phyloP scores from a whole-genome alignment of 2,329 filamentous ascomycete species.

The Colletotrichum sp. region DNA sequence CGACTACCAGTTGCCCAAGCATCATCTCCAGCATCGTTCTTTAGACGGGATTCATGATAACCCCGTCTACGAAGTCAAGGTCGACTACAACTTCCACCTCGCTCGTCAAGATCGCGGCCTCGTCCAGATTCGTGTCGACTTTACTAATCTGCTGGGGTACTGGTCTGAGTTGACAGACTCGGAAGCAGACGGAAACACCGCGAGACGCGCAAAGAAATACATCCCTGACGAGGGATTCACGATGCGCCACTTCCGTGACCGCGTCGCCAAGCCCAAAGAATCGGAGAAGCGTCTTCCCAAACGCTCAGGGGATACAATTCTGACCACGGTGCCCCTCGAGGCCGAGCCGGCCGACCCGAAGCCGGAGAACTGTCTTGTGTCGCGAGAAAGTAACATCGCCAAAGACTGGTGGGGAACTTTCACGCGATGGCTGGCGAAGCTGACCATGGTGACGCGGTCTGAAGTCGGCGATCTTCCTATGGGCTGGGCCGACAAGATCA shows the following conservation, averaged over 20 bases:
- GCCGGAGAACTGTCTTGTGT: not conserved
- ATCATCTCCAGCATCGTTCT: not conserved
- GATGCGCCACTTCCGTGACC: not conserved
- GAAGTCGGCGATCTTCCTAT: constrained; percentile 14
- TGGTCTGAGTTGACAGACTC: constrained; percentile 29
- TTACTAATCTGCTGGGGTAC: constrained; percentile 34
- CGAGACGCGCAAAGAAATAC: not conserved
- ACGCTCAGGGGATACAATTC: not conserved
- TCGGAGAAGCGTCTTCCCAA: not conserved
- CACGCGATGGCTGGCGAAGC: constrained; percentile 18
- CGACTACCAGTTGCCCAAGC: not conserved
- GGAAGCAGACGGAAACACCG: not conserved
- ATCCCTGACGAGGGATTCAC: not conserved
- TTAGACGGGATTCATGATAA: not conserved
- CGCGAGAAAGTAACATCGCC: not conserved
- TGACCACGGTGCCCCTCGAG: not conserved
- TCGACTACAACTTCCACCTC: constrained; percentile 35
- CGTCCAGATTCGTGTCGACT: constrained; percentile 37
- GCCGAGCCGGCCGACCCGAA: not conserved
- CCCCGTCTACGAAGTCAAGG: constrained; percentile 30
- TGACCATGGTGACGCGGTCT: constrained; percentile 14
- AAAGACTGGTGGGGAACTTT: constrained; percentile 23
- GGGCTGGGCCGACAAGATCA: constrained; percentile 7
- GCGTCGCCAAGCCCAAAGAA: not conserved
- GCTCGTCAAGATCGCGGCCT: constrained; percentile 27